Base-by-base conservation (phyloP, 768 basidiomycete species). In the Russula olivacea region DNA sequence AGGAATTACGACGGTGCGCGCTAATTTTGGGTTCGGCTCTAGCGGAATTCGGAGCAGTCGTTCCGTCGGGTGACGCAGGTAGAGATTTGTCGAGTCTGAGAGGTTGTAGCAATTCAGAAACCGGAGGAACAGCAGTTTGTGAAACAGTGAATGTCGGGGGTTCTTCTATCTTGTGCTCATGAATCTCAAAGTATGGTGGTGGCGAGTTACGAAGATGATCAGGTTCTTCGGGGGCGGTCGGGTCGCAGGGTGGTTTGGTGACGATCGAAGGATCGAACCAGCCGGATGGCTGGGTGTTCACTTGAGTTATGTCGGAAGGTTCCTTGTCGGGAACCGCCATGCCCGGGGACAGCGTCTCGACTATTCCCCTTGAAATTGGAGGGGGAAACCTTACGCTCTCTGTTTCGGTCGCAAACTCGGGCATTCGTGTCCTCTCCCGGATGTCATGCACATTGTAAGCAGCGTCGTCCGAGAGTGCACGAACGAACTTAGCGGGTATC, bases 401-500 rank as follows among this genome's bases (percentile, higher is more conserved):
- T 68, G 17, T 40, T 8, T 81, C 80, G 43, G 79, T 80, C 30
- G 79, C 74, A 66, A 78, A 81, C 67, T 81, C 81, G 63, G 75
- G 76, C 21, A 76, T 55, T 54, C 54, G 56, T 48, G 79, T 70
- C 63, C 80, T 78, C 70, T 76, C 75, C n/a, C 73, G 73, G 4
- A 80, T 74, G 49, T 74, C 74, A 58, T 73, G 72, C 51, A 85
- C 73, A 61, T 73, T 78, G 21, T 83, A 79, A 6, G 79, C 75
- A 75, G 82, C 80, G 40, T 81, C 78, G 34, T 77, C 76, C 10
- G 80, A 73, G 11, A 91, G 74, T 2, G 79, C 76, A 55, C 75
- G 76, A 6, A 92, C 87, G 72, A 83, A 91, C 1, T 85, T 82
- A 66, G 83, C 80, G 11, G 89, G 89, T 62, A 91, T 84, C 90